Conservation (phyloP, 2,329 filamentous ascomycete genomes). For the Phialophora macrospora region DNA sequence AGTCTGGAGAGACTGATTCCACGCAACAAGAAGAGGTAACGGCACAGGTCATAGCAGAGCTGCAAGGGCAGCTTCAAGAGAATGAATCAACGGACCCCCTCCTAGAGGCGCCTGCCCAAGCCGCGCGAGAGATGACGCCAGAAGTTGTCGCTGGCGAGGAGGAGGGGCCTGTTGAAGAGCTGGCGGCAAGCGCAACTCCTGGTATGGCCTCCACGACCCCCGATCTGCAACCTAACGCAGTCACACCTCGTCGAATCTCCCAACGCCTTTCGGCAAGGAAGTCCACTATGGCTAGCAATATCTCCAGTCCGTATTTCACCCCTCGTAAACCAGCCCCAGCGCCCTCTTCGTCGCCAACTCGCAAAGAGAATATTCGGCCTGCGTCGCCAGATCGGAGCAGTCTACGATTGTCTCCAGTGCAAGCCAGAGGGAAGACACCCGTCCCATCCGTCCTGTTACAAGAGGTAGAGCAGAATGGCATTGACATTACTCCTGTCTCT, state of each 20-base stretch:
- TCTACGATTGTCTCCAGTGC: conserved; percentile 12
- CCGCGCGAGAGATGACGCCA: not conserved
- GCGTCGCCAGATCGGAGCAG: not conserved
- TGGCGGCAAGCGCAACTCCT: conserved; percentile 11
- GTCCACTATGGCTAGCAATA: conserved; percentile 24
- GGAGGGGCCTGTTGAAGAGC: not conserved
- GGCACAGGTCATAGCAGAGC: not conserved
- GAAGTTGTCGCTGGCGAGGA: not conserved
- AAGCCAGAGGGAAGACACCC: not conserved
- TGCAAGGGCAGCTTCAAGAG: not conserved
- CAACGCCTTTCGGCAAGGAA: conserved; percentile 30
- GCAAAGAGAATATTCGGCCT: conserved; percentile 23
- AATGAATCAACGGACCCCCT: not conserved
- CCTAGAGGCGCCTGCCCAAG: not conserved
- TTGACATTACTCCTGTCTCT: not conserved
- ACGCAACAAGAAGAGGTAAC: conserved; percentile 2
- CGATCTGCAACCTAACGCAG: conserved; percentile 3
- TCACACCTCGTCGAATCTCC: conserved; percentile 27
- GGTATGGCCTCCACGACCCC: not conserved
- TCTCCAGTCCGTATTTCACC: conserved; percentile 37
- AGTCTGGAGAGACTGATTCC: not conserved
- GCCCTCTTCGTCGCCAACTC: conserved; percentile 11
- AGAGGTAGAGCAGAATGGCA: not conserved
- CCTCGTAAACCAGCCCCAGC: conserved; percentile 22
- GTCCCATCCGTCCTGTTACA: not conserved